These are phyloP conservation scores for Byssoonygena ceratinophila DNA, from an alignment of 2,329 filamentous ascomycete genomes.

Conservation along the genomic window DNA sequence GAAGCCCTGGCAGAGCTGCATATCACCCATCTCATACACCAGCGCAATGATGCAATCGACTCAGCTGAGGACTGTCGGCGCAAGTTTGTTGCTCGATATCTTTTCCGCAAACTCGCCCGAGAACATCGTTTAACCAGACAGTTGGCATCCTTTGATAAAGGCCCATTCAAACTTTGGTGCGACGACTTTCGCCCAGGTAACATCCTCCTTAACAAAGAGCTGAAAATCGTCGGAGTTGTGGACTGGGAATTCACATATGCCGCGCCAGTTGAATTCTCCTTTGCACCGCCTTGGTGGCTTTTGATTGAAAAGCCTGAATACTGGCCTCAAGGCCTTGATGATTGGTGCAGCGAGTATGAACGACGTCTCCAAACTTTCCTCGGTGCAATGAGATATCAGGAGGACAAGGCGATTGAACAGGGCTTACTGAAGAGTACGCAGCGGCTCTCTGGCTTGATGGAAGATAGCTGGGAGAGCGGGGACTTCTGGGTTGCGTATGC, in stretches of 20 bases:
- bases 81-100: slow-evolving; percentile 36
- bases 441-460: slow-evolving; percentile 18
- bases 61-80: slow-evolving; percentile 34
- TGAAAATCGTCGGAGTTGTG: slow-evolving; percentile 19
- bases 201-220: slow-evolving; percentile 20
- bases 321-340: slow-evolving; percentile 20
- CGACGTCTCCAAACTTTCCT: slow-evolving; percentile 22
- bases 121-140: slow-evolving; percentile 17
- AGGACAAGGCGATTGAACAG: slow-evolving; percentile 17
- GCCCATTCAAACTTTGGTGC: slow-evolving; percentile 21
- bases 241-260: slow-evolving; percentile 25
- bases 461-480: slow-evolving; percentile 18
- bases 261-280: slow-evolving; percentile 20
- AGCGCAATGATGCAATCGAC: slow-evolving; percentile 33
- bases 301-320: slow-evolving; percentile 19
- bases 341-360: slow-evolving; percentile 21
- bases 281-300: slow-evolving; percentile 21
- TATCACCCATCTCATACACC: slow-evolving; percentile 28
- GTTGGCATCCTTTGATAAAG: slow-evolving; percentile 8
- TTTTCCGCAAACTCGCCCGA: slow-evolving; percentile 31
- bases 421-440: slow-evolving; percentile 13
- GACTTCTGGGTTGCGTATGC: slow-evolving; percentile 19
- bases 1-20: slow-evolving; percentile 13
- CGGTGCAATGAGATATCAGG: slow-evolving; percentile 18
- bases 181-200: slow-evolving; percentile 25